Evolutionary conservation across 805 yeast genomes (phyloP), one percentile per base, ranked within the genome.

Genomic region (Starmerella vaccinii): DNA sequence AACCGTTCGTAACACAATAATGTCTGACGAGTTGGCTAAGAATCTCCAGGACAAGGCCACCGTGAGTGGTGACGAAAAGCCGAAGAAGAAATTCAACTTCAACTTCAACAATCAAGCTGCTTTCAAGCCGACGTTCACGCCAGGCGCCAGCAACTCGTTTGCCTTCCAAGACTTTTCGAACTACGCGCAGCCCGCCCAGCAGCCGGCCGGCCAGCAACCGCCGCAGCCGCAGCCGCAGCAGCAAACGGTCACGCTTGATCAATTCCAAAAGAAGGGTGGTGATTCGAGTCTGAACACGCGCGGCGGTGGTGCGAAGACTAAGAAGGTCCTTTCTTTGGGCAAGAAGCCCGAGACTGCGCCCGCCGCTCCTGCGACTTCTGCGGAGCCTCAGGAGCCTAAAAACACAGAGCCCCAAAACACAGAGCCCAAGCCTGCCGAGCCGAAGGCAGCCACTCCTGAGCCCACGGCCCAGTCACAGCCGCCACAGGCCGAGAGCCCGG

Each of bases 1-100:
- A 38, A 19, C 13, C 41, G 41, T 19, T 38, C 16, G 41, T 39
- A 39, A 24, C 43, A 39, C 26, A 35, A 26, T 10, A 15, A 57
- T 57, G 61, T 57, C 59, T 19, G 62, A 59, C 42, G 55, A 59
- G n/a, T 35, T 60, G 51, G 53, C 61, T 9, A 57, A 59, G 44
- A 59, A 60, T 30, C 48, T 60, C 26, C 52, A 59, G 47, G 60
- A 62, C 53, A 53, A 65, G 58, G 54, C 59, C 21, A 54, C 60
- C 46, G 47, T 53, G 50, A 32, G 53, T 29, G 43, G 32, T 27
- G 52, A 58, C 44, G 49, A 56, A 39, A 59, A 51, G 52, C 50
- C 54, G 38, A 58, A 58, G 52, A 58, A 58, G 53, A 59, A 54
- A 42, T 58, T 57, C 53, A 59, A 59, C 52, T 60, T 60, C 57